Percentiles rank a stretch among this genome's conserved stretches.
phyloP scores from a whole-genome alignment of 1,139 yeast species.

The Taphrina pruni region DNA sequence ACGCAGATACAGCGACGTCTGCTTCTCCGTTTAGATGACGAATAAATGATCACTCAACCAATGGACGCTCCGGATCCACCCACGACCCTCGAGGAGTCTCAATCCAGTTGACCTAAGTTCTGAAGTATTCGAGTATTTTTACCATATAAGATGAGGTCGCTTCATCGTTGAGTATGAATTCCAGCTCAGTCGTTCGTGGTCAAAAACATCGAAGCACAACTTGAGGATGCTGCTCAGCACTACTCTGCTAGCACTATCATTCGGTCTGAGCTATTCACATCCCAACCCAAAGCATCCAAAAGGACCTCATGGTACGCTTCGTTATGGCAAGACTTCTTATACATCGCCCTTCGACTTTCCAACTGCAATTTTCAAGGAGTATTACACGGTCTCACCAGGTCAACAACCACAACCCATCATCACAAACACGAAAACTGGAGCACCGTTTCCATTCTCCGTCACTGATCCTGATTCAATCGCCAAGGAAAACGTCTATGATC shows the following conservation, averaged over 20 bases:
- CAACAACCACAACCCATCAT: conserved; percentile 30
- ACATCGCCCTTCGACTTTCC: conserved; percentile 19
- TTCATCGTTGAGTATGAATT: no score
- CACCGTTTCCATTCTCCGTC: conserved; percentile 6
- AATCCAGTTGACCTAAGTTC: neutral
- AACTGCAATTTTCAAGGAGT: neutral
- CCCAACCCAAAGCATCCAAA: conserved; percentile 1
- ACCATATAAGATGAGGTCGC: no score
- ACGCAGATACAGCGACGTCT: no score
- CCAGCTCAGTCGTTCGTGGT: neutral
- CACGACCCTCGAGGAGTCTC: neutral
- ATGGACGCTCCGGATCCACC: neutral
- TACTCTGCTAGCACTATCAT: neutral
- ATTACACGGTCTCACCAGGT: conserved; percentile 12
- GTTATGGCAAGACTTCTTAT: conserved; percentile 14
- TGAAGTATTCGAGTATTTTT: neutral
- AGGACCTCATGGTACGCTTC: conserved; percentile 10
- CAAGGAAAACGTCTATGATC: neutral
- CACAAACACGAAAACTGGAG: neutral
- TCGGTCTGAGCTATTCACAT: neutral
- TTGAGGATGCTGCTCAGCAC: neutral
- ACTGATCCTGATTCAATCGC: conserved; percentile 11
- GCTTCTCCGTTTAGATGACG: neutral
- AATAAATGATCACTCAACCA: neutral
- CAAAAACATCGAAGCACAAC: neutral